Base-by-base conservation (phyloP, 1,284 basidiomycete genomes). In the Malassezia caprae region DNA sequence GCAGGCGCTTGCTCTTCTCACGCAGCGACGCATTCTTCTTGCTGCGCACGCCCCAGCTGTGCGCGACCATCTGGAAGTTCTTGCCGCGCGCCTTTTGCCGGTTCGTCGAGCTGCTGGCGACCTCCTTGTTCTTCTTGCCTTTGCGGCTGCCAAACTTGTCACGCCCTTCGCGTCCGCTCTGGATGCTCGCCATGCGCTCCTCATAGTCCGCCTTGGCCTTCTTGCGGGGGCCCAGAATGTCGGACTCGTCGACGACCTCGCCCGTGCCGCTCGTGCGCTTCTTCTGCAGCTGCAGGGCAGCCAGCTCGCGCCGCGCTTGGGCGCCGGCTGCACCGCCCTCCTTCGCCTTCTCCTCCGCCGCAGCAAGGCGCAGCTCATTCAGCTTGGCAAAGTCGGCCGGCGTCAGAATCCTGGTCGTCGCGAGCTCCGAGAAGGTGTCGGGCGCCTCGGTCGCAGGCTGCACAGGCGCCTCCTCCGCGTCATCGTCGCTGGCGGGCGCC, bases 311-410 rank as follows among this genome's bases (percentile, higher is more conserved):
- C 1, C 55, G 61, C 41, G 69, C 69, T 32, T 64, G 63, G 1
- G 66, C 61, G 19, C 67, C 65, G 0, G 62, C 60, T 0, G 61
- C 53, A 11, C 68, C 67, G 28, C 70, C 67, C 19, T 56, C 50
- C 15, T 67, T 53, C 28, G 64, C 69, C 24, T 89, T 84, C 30
- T 81, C 82, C 23, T 83, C 80, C n/a, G 88, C 88, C 0, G 85
- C 87, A 2, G 63, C 60, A 54, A 90, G 81, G 8, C 86, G 85
- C 8, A 98, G 82, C 67, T 96, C 88, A 67, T 89, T 88, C 53
- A 98, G 81, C 48, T 96, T 79, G 0, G 88, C 88, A 75, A 96
- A 98, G 76, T 99, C 93, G 26, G 91, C 91, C 0, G 94, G 94
- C 0, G 94, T 98, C 31, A 98, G 82, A 69, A 99, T 98, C 88